Base-by-base conservation (phyloP, 2,329 filamentous ascomycete genomes). In the Colletotrichum spaethianum region DNA sequence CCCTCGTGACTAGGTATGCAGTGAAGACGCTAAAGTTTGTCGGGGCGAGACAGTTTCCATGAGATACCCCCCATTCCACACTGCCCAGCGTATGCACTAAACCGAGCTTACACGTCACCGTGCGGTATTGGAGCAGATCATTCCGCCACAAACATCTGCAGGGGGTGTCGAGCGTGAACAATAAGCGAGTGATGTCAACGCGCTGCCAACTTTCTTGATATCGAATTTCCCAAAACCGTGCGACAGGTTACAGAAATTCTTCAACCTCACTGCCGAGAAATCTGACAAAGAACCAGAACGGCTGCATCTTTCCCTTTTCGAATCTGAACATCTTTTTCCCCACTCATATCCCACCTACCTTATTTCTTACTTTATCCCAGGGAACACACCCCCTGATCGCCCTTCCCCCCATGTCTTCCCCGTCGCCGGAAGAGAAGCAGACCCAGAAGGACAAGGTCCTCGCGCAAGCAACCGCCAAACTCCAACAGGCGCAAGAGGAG, bases 381-480 rank as follows among this genome's bases (percentile, higher is more conserved):
- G 9, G 31, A 14, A 31, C 8, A 31, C 42, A 3, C 2, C 7
- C 26, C 26, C n/a, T 7, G 1, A 1, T 20, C 26, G 48, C 14
- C 6, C 20, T 14, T 26, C 44, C 1, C 23, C 33, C 28, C 11
- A 72, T 72, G 69, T 53, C 67, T 31, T 59, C 66, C 40, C 42
- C 69, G 26, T 53, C 69, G 40, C 38, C 69, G 20, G 65, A 69
- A 20, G 44, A 72, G 28, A 68, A 72, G 50, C 62, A 55, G 20
- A 72, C 26, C 14, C 65, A 55, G 20, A 48, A 40, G 59, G 69
- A 72, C 46, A 60, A 72, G 59, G 62, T 72, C 36, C 20, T 72
- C 53, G 69, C 59, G 7, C 65, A 72, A 20, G 69, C 53, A 18
- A 48, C 69, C 44, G 69, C 66, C n/a, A 72, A 72, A 46, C 52